These are phyloP conservation scores for Betula pendula DNA, from an alignment of 306 rosid genomes.

Conservation along the genomic window DNA sequence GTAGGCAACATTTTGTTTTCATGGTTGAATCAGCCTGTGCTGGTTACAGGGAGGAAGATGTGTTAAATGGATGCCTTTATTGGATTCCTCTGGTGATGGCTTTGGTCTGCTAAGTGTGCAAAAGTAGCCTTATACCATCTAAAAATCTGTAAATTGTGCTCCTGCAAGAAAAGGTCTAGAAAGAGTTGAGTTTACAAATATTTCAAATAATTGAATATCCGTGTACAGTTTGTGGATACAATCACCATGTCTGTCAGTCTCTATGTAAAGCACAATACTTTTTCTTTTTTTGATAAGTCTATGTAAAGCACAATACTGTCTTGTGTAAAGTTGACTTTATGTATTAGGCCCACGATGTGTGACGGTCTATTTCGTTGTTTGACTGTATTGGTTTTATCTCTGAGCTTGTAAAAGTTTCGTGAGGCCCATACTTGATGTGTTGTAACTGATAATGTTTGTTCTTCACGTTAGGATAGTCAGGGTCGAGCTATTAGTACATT, in stretches of 20 bases:
- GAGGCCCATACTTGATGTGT: conserved; percentile 4
- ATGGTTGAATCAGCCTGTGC: conserved; percentile 43
- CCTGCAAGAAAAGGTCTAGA: conserved; percentile 25
- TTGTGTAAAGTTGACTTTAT: conserved; percentile 17
- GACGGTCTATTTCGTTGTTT: conserved; percentile 16
- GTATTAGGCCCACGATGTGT: conserved; percentile 30
- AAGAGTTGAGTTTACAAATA: neutral
- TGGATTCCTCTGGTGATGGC: conserved; percentile 29
- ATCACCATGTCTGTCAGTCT: neutral
- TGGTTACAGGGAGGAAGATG: conserved; percentile 36
- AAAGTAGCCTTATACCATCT: conserved; percentile 16
- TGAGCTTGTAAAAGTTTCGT: conserved; percentile 27
- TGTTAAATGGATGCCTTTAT: conserved; percentile 35
- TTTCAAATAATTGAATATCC: conserved; percentile 2
- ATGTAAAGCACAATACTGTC: conserved; percentile 18
- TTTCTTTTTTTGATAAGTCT: neutral
- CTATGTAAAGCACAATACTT: conserved; percentile 9
- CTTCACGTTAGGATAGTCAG: conserved; percentile 19
- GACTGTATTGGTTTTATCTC: conserved; percentile 7
- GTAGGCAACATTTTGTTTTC: conserved; percentile 39
- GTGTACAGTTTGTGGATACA: neutral
- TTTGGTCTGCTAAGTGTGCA: conserved; percentile 28
- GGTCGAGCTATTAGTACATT: neutral
- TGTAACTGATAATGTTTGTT: conserved; percentile 18
- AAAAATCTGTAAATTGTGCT: conserved; percentile 19